Evolutionary conservation across 1,284 basidiomycete genomes (phyloP), one percentile per base, ranked within the genome.

Genomic region (Cutaneotrichosporon sp.): DNA sequence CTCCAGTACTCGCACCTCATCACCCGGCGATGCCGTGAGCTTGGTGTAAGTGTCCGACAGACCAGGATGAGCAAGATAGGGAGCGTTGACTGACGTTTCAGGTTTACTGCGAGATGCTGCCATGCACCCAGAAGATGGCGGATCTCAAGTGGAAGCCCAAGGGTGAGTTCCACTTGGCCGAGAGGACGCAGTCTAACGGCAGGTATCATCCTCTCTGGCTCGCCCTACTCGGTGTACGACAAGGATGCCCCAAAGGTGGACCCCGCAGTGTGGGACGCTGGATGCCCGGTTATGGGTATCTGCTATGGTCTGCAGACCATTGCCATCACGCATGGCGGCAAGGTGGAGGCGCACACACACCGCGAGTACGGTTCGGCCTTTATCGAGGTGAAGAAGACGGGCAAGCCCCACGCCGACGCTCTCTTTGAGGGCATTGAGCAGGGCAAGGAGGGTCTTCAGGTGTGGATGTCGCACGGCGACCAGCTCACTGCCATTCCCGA

Each of bases 391-490:
- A 80, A 80, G 58, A 85, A 86, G 70, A 81, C 85, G 44, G 85
- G 83, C 20, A 80, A 64, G 65, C 77, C 56, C 72, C 78, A 74
- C 34, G 84, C 83, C 13, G 87, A 97, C 70, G 82, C 84, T 5
- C 78, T 98, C 52, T 97, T 98, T 65, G 82, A 88, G 56, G 86
- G 85, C 14, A 79, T 97, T 20, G 86, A 88, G 55, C 58, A 37
- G 43, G 63, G 58, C 38, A 49, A 58, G 12, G 81, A 85, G 22
- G 84, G 88, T 61, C 84, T 90, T 79, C 84, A 88, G 79, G 88
- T 88, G 58, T 98, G 96, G 96, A 98, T 98, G 96, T 97, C 92
- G 34, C 96, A 98, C 73, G 94, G 94, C 18, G 96, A 98, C 75
- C 91, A 97, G 67, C 82, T 98, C 45, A 86, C 84, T 34, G 82